A percentile compares a stretch with the other conserved stretches of the same genome.
phyloP scores from a whole-genome alignment of 1,284 basidiomycete species.

The Ceratobasidium sp. region DNA sequence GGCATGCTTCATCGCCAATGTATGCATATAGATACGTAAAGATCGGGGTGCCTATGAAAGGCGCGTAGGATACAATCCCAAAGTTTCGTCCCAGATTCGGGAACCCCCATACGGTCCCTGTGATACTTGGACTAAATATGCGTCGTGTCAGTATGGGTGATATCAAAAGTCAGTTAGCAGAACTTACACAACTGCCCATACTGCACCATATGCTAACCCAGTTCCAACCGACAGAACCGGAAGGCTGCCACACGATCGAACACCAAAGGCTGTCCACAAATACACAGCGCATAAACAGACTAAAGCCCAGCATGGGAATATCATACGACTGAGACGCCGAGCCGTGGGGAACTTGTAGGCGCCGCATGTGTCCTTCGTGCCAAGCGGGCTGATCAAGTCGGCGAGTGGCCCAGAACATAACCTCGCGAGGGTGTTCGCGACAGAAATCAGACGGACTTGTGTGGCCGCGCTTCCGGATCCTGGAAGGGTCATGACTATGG shows the following conservation, averaged over 20 bases:
- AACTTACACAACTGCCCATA: slow-evolving; percentile 74
- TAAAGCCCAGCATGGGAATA: slow-evolving; percentile 65
- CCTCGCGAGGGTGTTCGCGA: slow-evolving; percentile 76
- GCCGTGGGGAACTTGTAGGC: slow-evolving; percentile 58
- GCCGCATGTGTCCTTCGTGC: slow-evolving; percentile 53
- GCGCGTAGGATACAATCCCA: slow-evolving; percentile 74
- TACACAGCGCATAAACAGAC: slow-evolving; percentile 63
- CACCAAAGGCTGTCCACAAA: slow-evolving; percentile 62
- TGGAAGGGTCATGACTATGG: slow-evolving; percentile 73
- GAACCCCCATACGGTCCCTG: slow-evolving; percentile 74
- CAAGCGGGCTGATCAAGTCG: slow-evolving; percentile 67
- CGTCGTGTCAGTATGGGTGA: slow-evolving; percentile 9
- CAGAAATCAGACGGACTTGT: slow-evolving; percentile 75
- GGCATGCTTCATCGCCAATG: slow-evolving; percentile 61
- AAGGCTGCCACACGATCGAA: slow-evolving; percentile 62
- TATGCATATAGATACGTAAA: slow-evolving; percentile 82
- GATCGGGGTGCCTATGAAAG: slow-evolving; percentile 74
- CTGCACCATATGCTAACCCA: slow-evolving; percentile 71
- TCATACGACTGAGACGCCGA: slow-evolving; percentile 67
- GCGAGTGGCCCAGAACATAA: slow-evolving; percentile 73
- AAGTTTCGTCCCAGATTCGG: slow-evolving; percentile 77
- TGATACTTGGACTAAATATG: slow-evolving; percentile 67
- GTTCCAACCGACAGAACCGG: slow-evolving; percentile 73
- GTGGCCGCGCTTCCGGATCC: slow-evolving; percentile 52
- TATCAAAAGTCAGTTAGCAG: slow-evolving; percentile 16